phyloP scores from a whole-genome alignment of 139 green algal species.

The Ettlia oleoabundans region DNA sequence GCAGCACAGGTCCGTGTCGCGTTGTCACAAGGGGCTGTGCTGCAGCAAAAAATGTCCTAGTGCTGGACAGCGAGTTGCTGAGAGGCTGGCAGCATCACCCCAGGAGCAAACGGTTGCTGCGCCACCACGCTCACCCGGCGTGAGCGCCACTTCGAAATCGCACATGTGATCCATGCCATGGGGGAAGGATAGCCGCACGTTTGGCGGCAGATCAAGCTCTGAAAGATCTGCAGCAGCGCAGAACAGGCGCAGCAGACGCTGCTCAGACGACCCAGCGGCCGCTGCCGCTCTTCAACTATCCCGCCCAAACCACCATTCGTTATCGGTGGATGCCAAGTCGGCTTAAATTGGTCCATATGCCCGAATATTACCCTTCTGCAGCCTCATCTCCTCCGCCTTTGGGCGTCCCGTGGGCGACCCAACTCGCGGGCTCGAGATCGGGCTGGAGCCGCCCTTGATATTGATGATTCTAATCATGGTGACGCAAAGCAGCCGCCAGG shows the following conservation, averaged over 20 bases:
- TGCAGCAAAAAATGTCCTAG: too few species aligned
- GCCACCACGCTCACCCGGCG: not conserved
- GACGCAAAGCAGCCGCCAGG: too few species aligned
- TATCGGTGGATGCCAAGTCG: too few species aligned
- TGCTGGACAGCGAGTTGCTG: too few species aligned
- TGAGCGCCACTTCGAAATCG: slow-evolving; percentile 13
- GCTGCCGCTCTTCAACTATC: too few species aligned
- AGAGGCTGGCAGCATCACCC: not conserved
- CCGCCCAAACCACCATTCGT: too few species aligned
- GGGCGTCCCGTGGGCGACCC: not conserved
- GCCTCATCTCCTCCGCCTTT: slow-evolving; percentile 3
- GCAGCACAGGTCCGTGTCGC: not conserved
- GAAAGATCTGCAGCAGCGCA: slow-evolving; percentile 28
- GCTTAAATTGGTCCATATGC: too few species aligned
- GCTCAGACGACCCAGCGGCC: too few species aligned
- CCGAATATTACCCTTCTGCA: slow-evolving; percentile 10
- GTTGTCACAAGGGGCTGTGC: too few species aligned
- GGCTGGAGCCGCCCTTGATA: not conserved
- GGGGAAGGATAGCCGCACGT: slow-evolving; percentile 16
- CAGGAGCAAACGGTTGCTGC: not conserved
- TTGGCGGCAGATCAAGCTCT: slow-evolving; percentile 9
- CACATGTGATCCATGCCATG: slow-evolving; percentile 1
- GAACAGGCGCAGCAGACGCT: not conserved
- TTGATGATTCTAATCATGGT: not conserved
- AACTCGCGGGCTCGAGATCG: not conserved